Evolutionary conservation across 148 eudicot species (phyloP).

Genomic region (Gaultheria prostrata): DNA sequence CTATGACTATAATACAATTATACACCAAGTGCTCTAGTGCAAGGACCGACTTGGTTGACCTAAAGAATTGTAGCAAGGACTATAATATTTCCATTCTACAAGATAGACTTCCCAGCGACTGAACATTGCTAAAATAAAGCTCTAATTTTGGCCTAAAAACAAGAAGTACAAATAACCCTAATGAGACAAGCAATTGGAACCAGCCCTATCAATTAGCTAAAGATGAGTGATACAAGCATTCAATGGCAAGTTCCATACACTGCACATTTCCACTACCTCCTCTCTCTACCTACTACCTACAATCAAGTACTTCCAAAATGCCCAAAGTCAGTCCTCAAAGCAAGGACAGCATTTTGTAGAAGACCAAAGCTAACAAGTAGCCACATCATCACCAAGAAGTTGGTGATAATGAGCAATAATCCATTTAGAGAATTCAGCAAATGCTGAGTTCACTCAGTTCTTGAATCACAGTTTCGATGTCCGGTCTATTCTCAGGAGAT

Average conservation of each 20-base stretch:
- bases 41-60: background rate
- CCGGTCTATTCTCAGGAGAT: conserved; percentile 62
- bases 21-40: too few species aligned
- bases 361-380: background rate
- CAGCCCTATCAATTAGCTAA: background rate
- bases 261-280: background rate
- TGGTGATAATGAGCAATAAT: background rate
- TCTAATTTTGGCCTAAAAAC: background rate
- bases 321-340: background rate
- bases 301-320: background rate
- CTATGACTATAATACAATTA: too few species aligned
- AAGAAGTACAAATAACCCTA: background rate
- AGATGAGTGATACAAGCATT: background rate
- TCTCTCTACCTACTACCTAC: background rate
- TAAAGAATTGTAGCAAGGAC: background rate
- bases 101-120: background rate
- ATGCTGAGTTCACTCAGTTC: conserved; percentile 47
- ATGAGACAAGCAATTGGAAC: background rate
- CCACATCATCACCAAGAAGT: background rate
- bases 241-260: background rate
- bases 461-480: conserved; percentile 45
- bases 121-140: background rate
- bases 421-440: conserved; percentile 4
- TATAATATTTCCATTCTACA: background rate
- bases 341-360: background rate